phyloP scores from a whole-genome alignment of 495 filamentous ascomycete species.

The Penicillium chermesinum region DNA sequence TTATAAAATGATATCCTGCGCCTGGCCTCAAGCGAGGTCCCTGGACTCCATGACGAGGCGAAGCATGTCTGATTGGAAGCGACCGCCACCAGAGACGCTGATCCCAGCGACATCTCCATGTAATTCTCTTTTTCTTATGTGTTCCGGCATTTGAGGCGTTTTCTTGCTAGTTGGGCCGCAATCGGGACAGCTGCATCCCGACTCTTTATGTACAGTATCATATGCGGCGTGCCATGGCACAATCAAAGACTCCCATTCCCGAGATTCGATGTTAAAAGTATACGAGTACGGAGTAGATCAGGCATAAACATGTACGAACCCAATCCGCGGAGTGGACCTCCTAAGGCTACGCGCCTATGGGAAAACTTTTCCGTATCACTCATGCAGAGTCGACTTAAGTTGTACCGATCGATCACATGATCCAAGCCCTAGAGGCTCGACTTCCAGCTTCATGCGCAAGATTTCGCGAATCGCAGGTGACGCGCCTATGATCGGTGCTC shows the following conservation, averaged over 20 bases:
- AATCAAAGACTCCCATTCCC: not conserved
- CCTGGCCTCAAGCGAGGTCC: not conserved
- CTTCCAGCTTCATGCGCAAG: not conserved
- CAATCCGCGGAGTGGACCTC: no score
- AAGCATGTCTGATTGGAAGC: not conserved
- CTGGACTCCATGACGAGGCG: not conserved
- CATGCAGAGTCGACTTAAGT: no score
- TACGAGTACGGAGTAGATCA: no score
- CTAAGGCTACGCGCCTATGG: no score
- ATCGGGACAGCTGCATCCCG: conserved; percentile 6
- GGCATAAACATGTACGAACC: no score
- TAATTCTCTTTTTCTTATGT: conserved; percentile 5
- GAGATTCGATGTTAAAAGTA: no score
- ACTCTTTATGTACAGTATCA: not conserved
- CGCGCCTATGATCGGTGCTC: conserved; percentile 17
- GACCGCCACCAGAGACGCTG: not conserved
- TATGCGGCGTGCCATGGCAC: not conserved
- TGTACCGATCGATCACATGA: not conserved
- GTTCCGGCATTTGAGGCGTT: conserved; percentile 37
- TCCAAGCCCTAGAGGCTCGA: not conserved
- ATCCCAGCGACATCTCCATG: no score
- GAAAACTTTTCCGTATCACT: not conserved
- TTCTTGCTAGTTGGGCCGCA: conserved; percentile 21
- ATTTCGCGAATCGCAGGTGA: conserved; percentile 2
- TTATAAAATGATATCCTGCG: not conserved